Conservation (phyloP, 441 rosid species). For the Capsella rubella region DNA sequence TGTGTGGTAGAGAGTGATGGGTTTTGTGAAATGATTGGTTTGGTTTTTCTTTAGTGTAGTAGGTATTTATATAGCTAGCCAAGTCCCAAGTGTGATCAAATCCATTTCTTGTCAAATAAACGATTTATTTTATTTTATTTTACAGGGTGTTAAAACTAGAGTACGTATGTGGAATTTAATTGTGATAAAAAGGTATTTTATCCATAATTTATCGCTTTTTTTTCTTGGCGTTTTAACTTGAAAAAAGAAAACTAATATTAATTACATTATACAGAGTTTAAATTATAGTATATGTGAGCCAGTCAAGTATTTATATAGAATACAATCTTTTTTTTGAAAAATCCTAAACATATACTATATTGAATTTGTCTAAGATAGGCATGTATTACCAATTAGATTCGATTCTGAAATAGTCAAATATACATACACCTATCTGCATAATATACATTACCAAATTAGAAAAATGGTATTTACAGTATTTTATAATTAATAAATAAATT, state of each 20-base stretch:
- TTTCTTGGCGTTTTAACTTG: background rate
- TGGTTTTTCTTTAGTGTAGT: constrained; percentile 26
- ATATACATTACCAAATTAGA: background rate
- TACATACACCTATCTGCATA: constrained; percentile 9
- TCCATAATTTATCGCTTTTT: too few species aligned
- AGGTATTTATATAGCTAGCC: constrained; percentile 32
- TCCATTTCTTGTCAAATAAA: background rate
- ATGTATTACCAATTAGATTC: constrained; percentile 9
- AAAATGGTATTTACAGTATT: background rate
- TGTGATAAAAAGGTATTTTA: too few species aligned
- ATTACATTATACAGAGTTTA: too few species aligned
- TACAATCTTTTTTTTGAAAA: background rate
- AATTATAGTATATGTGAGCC: background rate
- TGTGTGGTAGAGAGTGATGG: constrained; percentile 13
- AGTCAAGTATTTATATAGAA: background rate
- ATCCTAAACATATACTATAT: background rate
- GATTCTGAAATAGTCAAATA: constrained; percentile 7
- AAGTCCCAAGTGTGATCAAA: background rate
- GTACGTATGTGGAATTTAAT: too few species aligned
- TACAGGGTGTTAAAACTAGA: too few species aligned
- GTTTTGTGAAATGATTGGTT: constrained; percentile 32
- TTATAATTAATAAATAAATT: background rate
- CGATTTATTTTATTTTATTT: too few species aligned
- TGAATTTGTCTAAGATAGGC: background rate
- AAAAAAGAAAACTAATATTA: too few species aligned